Evolutionary conservation across 2,329 filamentous ascomycete genomes (phyloP), one percentile per base, ranked within the genome.

Genomic region (Juglanconis sp.): DNA sequence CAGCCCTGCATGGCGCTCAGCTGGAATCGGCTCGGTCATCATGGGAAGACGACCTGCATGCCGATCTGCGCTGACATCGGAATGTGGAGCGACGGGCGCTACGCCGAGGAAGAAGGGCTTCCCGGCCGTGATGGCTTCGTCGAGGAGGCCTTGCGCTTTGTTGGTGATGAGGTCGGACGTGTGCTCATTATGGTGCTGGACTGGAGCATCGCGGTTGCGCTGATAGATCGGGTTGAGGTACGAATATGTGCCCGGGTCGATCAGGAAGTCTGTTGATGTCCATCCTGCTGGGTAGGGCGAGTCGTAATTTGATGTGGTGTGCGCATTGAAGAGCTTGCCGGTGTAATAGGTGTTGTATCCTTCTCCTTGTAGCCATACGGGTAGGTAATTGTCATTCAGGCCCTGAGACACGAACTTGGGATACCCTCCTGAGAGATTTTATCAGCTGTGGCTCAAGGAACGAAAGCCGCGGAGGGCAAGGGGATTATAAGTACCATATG

Each of bases 171-270:
- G 73, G 64, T 87, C 84, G 0, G 79, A 81, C 0, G 76, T 80
- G 66, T 87, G 81, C 47, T 80, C 71, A 1, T 82, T 82, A 48
- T 82, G 76, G 60, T 84, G 81, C 65, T 79, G 83, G 10, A 81
- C 75, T 0, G 85, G 85, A 0, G 76, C 69, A 2, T 84, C 79
- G 1, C 75, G 70, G 62, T 88, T 85, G 9, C 83, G 78, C 62
- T 87, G 82, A 68, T 86, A 87, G 4, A 81, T 86, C 1, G 83
- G 77, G 67, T 90, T 89, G 32, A 86, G 77, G 68, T 90, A 91
- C 34, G 82, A 76, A 67, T 91, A 91, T 0, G 88, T 91, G 64
- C 79, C 82, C 0, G 87, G 87, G 63, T 90, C 87, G 1, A 89
- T 74, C 1, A 89, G 74, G 64, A 88, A 79, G 64, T 75, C 71